Conservation (phyloP, 768 basidiomycete genomes). For the Boletellus emodensis region DNA sequence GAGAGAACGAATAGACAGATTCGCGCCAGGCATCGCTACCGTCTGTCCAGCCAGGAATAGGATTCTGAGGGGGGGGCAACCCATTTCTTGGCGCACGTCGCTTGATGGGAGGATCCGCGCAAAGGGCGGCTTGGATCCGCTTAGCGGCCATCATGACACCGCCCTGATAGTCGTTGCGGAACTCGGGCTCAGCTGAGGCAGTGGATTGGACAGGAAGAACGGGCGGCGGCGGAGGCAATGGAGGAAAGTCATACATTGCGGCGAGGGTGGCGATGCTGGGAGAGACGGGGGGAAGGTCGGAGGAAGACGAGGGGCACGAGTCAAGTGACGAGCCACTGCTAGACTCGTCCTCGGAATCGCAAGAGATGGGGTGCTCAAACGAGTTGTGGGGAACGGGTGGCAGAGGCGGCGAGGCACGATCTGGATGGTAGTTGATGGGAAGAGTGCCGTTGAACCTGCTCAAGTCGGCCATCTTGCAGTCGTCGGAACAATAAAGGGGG, state of each 20-base stretch:
- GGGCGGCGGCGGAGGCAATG: constrained; percentile 51
- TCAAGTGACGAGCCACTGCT: constrained; percentile 38
- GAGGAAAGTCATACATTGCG: constrained; percentile 44
- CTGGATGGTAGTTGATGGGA: constrained; percentile 47
- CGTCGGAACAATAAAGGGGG: constrained; percentile 81
- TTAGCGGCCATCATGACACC: constrained; percentile 70
- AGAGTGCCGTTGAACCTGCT: constrained; percentile 37
- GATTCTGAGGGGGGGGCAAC: constrained; percentile 35
- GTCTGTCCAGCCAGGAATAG: constrained; percentile 68
- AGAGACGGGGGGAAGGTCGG: constrained; percentile 17
- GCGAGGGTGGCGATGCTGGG: constrained; percentile 38
- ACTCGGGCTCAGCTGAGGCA: constrained; percentile 25
- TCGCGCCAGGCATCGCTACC: constrained; percentile 66
- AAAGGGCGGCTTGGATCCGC: constrained; percentile 47
- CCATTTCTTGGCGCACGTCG: constrained; percentile 31
- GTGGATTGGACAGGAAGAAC: constrained; percentile 26
- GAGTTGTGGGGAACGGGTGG: constrained; percentile 42
- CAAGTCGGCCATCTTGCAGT: constrained; percentile 63
- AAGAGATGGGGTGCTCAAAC: constrained; percentile 21
- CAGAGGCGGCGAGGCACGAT: constrained; percentile 37
- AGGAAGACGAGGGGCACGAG: constrained; percentile 27
- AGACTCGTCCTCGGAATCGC: constrained; percentile 41
- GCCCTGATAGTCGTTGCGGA: constrained; percentile 43
- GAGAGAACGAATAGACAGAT: constrained; percentile 50
- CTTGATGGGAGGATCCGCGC: constrained; percentile 38